Base-by-base conservation (phyloP, 2,329 filamentous ascomycete genomes). In the Cryoendolithus antarcticus region DNA sequence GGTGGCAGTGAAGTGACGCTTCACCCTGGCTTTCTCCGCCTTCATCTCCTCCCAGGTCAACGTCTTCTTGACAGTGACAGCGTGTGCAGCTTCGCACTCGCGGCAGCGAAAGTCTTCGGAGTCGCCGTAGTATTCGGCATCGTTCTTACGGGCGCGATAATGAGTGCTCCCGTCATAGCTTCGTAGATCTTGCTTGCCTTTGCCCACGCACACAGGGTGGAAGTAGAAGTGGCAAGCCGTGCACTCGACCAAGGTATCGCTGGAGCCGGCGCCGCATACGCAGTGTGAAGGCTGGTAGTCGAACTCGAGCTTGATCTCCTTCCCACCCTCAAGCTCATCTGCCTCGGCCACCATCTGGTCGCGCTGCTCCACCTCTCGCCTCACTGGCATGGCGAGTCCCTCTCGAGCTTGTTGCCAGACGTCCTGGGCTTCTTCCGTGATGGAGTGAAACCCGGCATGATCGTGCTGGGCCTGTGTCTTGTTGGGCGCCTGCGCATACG, bases 141-240 rank as follows among this genome's bases (percentile, higher is more conserved):
- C 32, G 12, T 21, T 8, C 32, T 11, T 34, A 10, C 12, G n/a
- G 12, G 32, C 32, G 4, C 13, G 11, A 4, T 6, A 5, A 10
- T 21, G 11, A 9, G 19, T 9, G 10, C 27, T 7, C 1, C 12
- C 32, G 32, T 19, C 11, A 21, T 34, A 34, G 10, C 10, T 19
- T 8, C 27, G 32, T 7, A 13, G 12, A 5, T 8, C 11, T 19
- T 34, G 32, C 15, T 21, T 52, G 9, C 44, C 44, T 32, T 45
- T 37, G 9, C 36, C 40, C 9, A 45, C 29, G 36, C 44, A 47
- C 10, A 36, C 37, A 4, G 37, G 39, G 24, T 47, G 44, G 11
- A 41, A 45, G 12, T 32, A 10, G 15, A 32, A 30, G 11, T 30
- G 21, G 33, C 44, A 47, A 9, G 12, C 24, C 4, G 29, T 29